Conservation (phyloP, 2,329 filamentous ascomycete genomes). For the Dryadomyces sulphureus region DNA sequence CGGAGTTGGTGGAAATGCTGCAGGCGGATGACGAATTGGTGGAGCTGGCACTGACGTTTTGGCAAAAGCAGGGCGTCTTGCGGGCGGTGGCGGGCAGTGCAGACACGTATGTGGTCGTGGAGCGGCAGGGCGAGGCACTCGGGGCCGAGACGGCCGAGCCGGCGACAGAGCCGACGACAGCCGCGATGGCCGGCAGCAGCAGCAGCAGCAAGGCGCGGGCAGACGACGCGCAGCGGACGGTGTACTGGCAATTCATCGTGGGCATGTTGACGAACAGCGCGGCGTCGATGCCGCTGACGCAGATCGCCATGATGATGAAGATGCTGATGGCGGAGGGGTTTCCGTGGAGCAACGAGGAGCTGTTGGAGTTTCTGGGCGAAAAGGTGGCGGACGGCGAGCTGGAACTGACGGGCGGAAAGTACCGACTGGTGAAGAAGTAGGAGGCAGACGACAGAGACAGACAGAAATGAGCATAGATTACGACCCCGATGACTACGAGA, state of each 20-base stretch:
- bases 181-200: constrained; percentile 18
- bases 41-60: constrained; percentile 51
- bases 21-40: constrained; percentile 64
- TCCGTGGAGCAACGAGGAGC: constrained; percentile 76
- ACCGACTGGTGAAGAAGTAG: constrained; percentile 47
- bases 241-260: constrained; percentile 86
- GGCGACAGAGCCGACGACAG: constrained; percentile 11
- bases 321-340: constrained; percentile 83
- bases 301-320: constrained; percentile 90
- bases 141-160: constrained; percentile 7
- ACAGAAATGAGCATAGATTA: too few species aligned
- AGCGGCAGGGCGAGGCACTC: constrained; percentile 24
- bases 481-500: too few species aligned
- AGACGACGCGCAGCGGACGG: constrained; percentile 39
- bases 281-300: constrained; percentile 58
- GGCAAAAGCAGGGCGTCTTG: constrained; percentile 55
- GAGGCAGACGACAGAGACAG: too few species aligned
- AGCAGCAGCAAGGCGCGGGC: constrained; percentile 24
- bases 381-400: constrained; percentile 62
- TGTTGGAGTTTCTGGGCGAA: constrained; percentile 62
- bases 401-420: constrained; percentile 56
- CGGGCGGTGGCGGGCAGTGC: constrained; percentile 21
- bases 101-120: constrained; percentile 52
- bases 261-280: constrained; percentile 92
- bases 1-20: constrained; percentile 38